These are phyloP conservation scores for Nakaseomyces delphensis DNA, from an alignment of 1,139 yeast species.

Conservation along the genomic window DNA sequence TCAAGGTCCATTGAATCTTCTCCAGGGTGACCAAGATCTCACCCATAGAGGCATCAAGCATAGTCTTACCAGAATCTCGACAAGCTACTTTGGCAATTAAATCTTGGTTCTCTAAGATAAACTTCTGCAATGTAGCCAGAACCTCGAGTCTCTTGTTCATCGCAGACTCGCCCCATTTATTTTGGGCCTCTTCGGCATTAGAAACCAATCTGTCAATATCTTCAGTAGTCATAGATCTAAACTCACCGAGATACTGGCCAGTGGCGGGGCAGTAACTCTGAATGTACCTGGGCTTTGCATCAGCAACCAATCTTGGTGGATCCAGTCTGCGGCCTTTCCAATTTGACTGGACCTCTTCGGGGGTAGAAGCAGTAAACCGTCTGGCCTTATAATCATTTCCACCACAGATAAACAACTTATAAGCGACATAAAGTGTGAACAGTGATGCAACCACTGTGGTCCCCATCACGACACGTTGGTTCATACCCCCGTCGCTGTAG, in stretches of 20 bases:
- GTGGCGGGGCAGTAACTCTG: constrained; percentile 95
- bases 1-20: constrained; percentile 79
- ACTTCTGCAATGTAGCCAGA: constrained; percentile 60
- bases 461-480: constrained; percentile 13
- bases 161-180: constrained; percentile 48
- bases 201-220: constrained; percentile 62
- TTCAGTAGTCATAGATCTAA: constrained; percentile 49
- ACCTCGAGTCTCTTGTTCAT: constrained; percentile 62
- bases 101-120: constrained; percentile 72
- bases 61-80: constrained; percentile 92
- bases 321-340: constrained; percentile 84
- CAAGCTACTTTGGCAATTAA: constrained; percentile 87
- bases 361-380: constrained; percentile 51
- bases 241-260: constrained; percentile 74
- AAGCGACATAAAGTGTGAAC: constrained; percentile 16
- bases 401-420: constrained; percentile 13
- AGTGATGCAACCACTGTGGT: constrained; percentile 18
- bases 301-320: constrained; percentile 37
- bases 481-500: constrained; percentile 10
- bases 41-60: constrained; percentile 93
- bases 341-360: constrained; percentile 80
- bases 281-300: constrained; percentile 55
- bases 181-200: constrained; percentile 48
- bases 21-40: constrained; percentile 90
- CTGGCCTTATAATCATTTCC: constrained; percentile 31